Evolutionary conservation across 306 rosid species (phyloP), one percentile per base, ranked within the genome.

Genomic region (Canavalia gladiata): DNA sequence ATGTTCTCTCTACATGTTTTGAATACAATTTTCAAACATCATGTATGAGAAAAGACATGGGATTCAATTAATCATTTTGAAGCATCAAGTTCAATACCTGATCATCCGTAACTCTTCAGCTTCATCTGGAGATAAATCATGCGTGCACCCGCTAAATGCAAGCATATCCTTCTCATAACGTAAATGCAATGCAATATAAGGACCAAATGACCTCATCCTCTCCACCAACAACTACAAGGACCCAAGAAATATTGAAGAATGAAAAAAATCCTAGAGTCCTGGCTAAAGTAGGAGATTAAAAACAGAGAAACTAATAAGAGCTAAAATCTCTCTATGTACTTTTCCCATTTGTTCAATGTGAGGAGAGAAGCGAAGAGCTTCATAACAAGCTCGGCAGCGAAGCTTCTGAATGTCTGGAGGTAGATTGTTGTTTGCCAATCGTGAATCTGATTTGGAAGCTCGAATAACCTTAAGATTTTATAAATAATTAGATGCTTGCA

Each of bases 91-190:
- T 60, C 11, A 8, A 62, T 89, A 93, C 99, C 99, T 90, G 64
- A 90, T 91, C 58, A 64, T 69, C 80, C 86, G 87, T 56, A 95
- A 92, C 79, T 95, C 99, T 43, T 93, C 91, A 64, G 99, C 97
- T 87, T 95, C 97, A 59, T 64, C 82, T 13, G 79, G 85, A 76
- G 96, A 93, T 83, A 95, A 86, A 77, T 87, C 89, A 71, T 95
- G 92, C 1, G 99, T 93, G 81, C 98, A 95, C 75, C 99, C 98
- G 79, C 98, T 95, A 88, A 95, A 95, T 81, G 99, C 94, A 82
- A 95, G 97, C 98, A 93, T 88, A 83, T 95, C 99, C 90, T 95
- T 94, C 92, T 95, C 99, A 58, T 83, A 95, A 37, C 99, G 97
- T 79, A 95, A 85, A 89, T 93, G 99, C 78, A 95, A 70, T 58